Conservation (phyloP, 768 basidiomycete species). For the Lactarius psammicola region DNA sequence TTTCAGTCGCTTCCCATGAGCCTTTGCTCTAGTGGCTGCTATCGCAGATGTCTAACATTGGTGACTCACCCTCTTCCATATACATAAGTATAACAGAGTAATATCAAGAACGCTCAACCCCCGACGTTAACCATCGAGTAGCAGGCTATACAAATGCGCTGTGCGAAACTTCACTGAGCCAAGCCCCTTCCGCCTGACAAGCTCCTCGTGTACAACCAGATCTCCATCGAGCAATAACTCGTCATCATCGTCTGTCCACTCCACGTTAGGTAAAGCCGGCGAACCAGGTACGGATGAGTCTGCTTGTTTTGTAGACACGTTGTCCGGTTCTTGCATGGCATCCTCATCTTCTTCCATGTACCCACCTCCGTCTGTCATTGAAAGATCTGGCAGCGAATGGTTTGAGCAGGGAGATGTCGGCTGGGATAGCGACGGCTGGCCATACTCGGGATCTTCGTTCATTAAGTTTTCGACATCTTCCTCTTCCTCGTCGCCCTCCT, state of each 20-base stretch:
- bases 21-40: too few relatives aligned
- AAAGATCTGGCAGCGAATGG: neutral
- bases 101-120: neutral
- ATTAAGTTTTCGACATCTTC: constrained; percentile 15
- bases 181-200: constrained; percentile 20
- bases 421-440: neutral
- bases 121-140: constrained; percentile 11
- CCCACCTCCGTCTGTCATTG: neutral
- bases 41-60: neutral
- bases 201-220: constrained; percentile 11
- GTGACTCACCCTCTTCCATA: neutral
- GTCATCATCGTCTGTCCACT: constrained; percentile 22
- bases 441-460: neutral
- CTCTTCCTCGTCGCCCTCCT: constrained; percentile 23
- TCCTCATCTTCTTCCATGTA: neutral
- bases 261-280: neutral
- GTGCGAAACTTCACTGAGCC: constrained; percentile 22
- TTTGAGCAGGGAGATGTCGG: neutral
- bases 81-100: neutral
- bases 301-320: neutral
- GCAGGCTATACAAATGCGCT: constrained; percentile 17
- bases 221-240: constrained; percentile 21
- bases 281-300: neutral
- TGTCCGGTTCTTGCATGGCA: neutral
- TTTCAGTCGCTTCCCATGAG: too few relatives aligned